Percentiles rank a stretch among this genome's conserved stretches.
Conservation (phyloP, 768 basidiomycete genomes). For the Pleurotus eryngii region DNA sequence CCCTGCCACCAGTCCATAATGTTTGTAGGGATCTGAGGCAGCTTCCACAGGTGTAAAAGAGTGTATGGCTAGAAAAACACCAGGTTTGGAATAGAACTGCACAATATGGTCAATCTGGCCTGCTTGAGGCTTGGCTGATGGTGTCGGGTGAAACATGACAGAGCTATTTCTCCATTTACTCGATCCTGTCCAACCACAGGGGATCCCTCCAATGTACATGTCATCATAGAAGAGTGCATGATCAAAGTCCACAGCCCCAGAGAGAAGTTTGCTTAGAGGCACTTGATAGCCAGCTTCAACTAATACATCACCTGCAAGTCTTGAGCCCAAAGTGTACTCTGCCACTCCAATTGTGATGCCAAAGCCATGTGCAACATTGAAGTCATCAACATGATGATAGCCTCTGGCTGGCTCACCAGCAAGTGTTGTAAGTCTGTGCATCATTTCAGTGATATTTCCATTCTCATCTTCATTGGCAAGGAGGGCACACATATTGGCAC, state of each 20-base stretch:
- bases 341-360: neutral
- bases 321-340: neutral
- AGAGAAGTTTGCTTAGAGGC: neutral
- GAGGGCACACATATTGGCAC: slow-evolving; percentile 12
- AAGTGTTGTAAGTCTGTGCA: slow-evolving; percentile 8
- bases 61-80: slow-evolving; percentile 6
- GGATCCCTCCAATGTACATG: slow-evolving; percentile 8
- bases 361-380: neutral
- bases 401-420: slow-evolving; percentile 14
- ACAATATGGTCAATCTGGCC: slow-evolving; percentile 5
- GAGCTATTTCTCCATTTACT: slow-evolving; percentile 7
- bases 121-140: neutral
- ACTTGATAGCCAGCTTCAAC: neutral
- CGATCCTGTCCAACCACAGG: slow-evolving; percentile 9
- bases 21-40: slow-evolving; percentile 9
- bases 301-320: neutral
- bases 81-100: neutral
- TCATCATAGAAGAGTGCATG: neutral
- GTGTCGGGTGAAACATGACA: slow-evolving; percentile 7
- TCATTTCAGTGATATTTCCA: neutral
- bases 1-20: slow-evolving; percentile 11
- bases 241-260: neutral
- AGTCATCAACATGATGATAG: slow-evolving; percentile 3
- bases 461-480: slow-evolving; percentile 10
- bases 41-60: neutral